Evolutionary conservation across 306 rosid species (phyloP).

Genomic region (Cicer chorassanicum): DNA sequence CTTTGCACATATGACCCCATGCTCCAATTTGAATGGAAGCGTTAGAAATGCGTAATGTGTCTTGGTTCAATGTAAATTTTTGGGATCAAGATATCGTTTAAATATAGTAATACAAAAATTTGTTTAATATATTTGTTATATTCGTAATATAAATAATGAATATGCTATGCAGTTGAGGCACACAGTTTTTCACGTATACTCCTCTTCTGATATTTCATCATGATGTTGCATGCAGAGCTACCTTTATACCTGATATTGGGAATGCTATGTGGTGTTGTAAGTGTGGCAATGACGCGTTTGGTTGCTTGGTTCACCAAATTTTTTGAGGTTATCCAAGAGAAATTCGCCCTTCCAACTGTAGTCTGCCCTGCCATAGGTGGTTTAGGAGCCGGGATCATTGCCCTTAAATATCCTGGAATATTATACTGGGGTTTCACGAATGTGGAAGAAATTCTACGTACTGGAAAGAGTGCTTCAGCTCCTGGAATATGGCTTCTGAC

Average conservation of each 20-base stretch:
- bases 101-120: neutral
- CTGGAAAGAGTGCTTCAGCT: constrained; percentile 94
- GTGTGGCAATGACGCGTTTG: constrained; percentile 85
- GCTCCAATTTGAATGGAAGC: neutral
- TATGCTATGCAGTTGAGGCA: neutral
- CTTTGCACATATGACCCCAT: neutral
- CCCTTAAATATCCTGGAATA: constrained; percentile 98
- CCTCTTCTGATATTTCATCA: constrained; percentile 40
- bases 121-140: constrained; percentile 6
- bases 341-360: constrained; percentile 76
- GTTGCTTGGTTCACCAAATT: constrained; percentile 81
- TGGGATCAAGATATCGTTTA: neutral
- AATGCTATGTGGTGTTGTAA: constrained; percentile 96
- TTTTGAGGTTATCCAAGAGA: constrained; percentile 80
- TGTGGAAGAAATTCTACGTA: constrained; percentile 96
- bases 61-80: neutral
- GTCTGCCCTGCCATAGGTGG: constrained; percentile 99
- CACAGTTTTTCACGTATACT: neutral
- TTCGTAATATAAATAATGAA: constrained; percentile 2
- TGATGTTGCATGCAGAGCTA: constrained; percentile 72
- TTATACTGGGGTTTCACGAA: constrained; percentile 98
- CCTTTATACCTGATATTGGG: constrained; percentile 96
- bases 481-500: constrained; percentile 97
- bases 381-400: constrained; percentile 93
- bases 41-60: neutral